A percentile compares a stretch with the other conserved stretches of the same genome.
phyloP scores from a whole-genome alignment of 108 stramenopile genomes.

The Pseudonitzschia delicatissima region DNA sequence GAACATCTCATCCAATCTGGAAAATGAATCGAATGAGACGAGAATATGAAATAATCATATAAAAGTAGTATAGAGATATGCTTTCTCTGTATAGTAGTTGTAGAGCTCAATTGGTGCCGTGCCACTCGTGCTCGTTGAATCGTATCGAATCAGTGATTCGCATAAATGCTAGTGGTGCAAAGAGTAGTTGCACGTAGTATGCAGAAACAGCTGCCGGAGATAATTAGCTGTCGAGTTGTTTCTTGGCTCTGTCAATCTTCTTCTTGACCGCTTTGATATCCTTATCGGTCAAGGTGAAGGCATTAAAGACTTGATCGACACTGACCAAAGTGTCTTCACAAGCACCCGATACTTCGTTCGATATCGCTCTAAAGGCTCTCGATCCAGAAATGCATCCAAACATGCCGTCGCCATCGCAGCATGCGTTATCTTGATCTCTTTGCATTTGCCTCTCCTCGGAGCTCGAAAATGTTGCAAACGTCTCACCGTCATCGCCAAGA shows the following conservation, averaged over 20 bases:
- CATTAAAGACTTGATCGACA: slow-evolving; percentile 56
- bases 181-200: background rate
- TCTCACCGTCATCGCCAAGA: slow-evolving; percentile 3
- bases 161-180: no score
- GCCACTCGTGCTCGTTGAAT: no score
- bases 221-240: slow-evolving; percentile 33
- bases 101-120: no score
- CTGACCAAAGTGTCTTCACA: slow-evolving; percentile 45
- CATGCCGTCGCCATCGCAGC: background rate
- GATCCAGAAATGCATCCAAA: slow-evolving; percentile 18
- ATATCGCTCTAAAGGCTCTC: slow-evolving; percentile 19
- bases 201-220: no score
- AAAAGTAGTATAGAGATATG: no score
- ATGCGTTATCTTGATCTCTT: slow-evolving; percentile 7
- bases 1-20: no score
- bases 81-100: no score
- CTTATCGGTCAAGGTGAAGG: slow-evolving; percentile 53
- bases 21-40: no score
- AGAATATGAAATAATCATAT: no score
- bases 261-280: slow-evolving; percentile 52
- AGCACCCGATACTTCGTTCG: slow-evolving; percentile 41
- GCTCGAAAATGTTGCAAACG: slow-evolving; percentile 2
- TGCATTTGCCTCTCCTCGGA: background rate
- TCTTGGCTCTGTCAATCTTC: slow-evolving; percentile 49
- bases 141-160: no score